Conservation (phyloP, 2,329 filamentous ascomycete species). For the Xylariaceae sp. region DNA sequence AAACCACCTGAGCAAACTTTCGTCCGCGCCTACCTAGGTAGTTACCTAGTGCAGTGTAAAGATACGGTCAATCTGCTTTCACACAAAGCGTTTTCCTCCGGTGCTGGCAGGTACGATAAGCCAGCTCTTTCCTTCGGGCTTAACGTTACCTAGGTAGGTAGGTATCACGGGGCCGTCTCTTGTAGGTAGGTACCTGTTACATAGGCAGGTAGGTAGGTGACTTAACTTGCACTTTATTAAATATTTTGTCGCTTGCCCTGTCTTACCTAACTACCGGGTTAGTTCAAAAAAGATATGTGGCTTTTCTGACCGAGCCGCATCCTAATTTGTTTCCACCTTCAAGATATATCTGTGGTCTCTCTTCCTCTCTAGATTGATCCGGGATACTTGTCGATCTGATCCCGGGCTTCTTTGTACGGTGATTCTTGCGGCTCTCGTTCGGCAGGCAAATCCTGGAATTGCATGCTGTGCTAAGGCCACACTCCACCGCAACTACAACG, state of each 20-base stretch:
- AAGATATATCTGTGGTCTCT: conserved; percentile 7
- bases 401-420: conserved; percentile 14
- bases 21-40: not conserved
- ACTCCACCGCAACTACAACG: conserved; percentile 13
- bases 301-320: conserved; percentile 25
- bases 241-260: not conserved
- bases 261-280: conserved; percentile 6
- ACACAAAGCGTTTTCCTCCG: not conserved
- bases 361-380: conserved; percentile 13
- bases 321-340: conserved; percentile 5
- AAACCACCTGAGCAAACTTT: too few species aligned
- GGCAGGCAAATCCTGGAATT: conserved; percentile 16
- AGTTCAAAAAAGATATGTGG: conserved; percentile 30
- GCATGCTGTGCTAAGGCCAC: conserved; percentile 21
- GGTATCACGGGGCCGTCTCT: too few species aligned
- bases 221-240: not conserved
- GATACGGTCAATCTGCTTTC: not conserved
- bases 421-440: conserved; percentile 10
- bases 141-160: not conserved
- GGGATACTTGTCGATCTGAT: conserved; percentile 3
- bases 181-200: not conserved
- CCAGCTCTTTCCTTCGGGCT: not conserved
- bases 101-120: not conserved
- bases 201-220: not conserved
- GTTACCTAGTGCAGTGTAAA: not conserved